These are phyloP conservation scores for Pseudogymnoascus sp. DNA, from an alignment of 2,329 filamentous ascomycete species.

Conservation along the genomic window DNA sequence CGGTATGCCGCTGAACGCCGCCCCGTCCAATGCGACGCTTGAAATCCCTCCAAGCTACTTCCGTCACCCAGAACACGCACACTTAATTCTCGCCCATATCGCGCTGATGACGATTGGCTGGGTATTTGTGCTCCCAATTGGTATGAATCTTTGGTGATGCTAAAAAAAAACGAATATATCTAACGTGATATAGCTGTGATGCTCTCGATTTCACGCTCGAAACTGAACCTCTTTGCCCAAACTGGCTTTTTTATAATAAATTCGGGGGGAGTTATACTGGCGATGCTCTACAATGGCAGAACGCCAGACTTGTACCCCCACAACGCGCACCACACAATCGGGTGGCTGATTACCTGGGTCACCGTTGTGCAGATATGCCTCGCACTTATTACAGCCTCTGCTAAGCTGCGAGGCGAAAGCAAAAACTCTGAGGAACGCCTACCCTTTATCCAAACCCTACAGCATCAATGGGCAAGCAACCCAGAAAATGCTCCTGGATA, in stretches of 20 bases:
- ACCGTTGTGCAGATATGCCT: slow-evolving; percentile 63
- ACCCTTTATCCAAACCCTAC: slow-evolving; percentile 56
- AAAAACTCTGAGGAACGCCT: slow-evolving; percentile 40
- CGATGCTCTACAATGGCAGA: slow-evolving; percentile 65
- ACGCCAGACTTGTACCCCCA: slow-evolving; percentile 80
- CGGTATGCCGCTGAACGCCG: slow-evolving; percentile 10
- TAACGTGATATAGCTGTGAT: slow-evolving; percentile 46
- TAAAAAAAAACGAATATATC: background rate
- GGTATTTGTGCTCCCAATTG: slow-evolving; percentile 61
- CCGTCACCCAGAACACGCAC: slow-evolving; percentile 32
- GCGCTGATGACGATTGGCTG: slow-evolving; percentile 60
- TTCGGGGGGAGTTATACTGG: slow-evolving; percentile 54
- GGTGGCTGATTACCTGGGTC: slow-evolving; percentile 74
- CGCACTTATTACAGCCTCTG: slow-evolving; percentile 24
- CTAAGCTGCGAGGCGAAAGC: slow-evolving; percentile 21
- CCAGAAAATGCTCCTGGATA: slow-evolving; percentile 16
- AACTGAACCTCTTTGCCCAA: slow-evolving; percentile 62
- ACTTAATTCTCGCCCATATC: slow-evolving; percentile 50
- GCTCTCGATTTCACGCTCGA: slow-evolving; percentile 74
- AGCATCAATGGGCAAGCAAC: slow-evolving; percentile 39
- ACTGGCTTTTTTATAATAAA: slow-evolving; percentile 59
- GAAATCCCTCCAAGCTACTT: slow-evolving; percentile 34
- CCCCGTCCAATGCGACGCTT: slow-evolving; percentile 14
- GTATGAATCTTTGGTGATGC: slow-evolving; percentile 37
- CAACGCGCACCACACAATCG: slow-evolving; percentile 75